These are phyloP conservation scores for Fusarium mangiferae DNA, from an alignment of 2,329 filamentous ascomycete genomes.

Conservation along the genomic window DNA sequence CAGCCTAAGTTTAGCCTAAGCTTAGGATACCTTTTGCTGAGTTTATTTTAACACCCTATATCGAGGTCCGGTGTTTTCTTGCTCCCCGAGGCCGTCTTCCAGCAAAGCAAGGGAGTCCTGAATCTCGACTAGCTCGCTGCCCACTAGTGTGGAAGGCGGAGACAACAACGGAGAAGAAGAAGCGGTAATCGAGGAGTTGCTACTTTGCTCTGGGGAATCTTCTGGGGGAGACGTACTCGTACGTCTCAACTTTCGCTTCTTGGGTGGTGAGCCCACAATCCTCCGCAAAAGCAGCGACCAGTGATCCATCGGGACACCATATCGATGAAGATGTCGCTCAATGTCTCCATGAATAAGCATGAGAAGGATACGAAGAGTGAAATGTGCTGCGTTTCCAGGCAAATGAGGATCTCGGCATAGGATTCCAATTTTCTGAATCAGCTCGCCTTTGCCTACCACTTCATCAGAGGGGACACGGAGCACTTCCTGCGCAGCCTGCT, in stretches of 20 bases:
- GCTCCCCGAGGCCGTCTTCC: too few relatives aligned
- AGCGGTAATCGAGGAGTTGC: background rate
- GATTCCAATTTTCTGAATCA: too few relatives aligned
- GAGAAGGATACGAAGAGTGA: background rate
- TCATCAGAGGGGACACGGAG: background rate
- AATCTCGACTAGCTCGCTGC: background rate
- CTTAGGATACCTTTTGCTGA: too few relatives aligned
- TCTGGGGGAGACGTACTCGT: accelerated
- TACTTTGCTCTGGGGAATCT: background rate
- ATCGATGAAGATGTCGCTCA: background rate
- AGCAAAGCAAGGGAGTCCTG: background rate
- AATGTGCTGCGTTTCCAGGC: background rate
- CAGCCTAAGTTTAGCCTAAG: too few relatives aligned
- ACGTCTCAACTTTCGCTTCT: background rate
- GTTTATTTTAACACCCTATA: too few relatives aligned
- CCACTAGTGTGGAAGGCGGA: background rate
- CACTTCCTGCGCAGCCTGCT: background rate
- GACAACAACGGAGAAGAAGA: background rate
- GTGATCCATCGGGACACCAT: background rate
- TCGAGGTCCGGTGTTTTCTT: too few relatives aligned
- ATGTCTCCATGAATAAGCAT: background rate
- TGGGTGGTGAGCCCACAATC: background rate
- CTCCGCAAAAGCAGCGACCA: background rate
- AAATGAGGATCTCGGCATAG: background rate
- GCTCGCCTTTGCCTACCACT: background rate